Evolutionary conservation across 768 basidiomycete genomes (phyloP).

Genomic region (Macrocybe gigantea): DNA sequence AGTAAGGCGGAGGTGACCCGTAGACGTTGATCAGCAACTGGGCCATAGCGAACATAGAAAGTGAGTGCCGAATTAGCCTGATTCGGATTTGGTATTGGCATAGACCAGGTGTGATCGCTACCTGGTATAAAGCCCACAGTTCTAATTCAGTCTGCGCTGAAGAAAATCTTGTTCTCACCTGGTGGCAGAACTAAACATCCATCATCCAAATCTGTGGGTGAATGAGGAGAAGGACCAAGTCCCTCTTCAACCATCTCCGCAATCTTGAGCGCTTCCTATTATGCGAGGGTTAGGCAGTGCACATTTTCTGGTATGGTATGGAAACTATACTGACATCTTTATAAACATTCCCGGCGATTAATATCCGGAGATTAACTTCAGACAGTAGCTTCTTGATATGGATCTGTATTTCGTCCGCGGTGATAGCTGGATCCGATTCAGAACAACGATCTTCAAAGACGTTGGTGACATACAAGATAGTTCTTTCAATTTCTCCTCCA

Average conservation of each 20-base stretch:
- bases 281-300: constrained; percentile 3
- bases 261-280: constrained; percentile 71
- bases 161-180: constrained; percentile 32
- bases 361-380: constrained; percentile 60
- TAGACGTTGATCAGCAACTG: constrained; percentile 51
- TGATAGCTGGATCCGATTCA: constrained; percentile 47
- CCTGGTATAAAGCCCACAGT: constrained; percentile 30
- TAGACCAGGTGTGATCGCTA: constrained; percentile 61
- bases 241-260: constrained; percentile 67
- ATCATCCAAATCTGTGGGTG: constrained; percentile 49
- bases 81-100: constrained; percentile 71
- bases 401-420: constrained; percentile 58
- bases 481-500: constrained; percentile 71
- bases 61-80: constrained; percentile 84
- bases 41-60: constrained; percentile 81
- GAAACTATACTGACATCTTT: constrained; percentile 55
- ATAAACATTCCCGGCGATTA: constrained; percentile 81
- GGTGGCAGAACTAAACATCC: constrained; percentile 60
- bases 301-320: not conserved
- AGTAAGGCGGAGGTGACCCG: constrained; percentile 71
- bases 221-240: constrained; percentile 49
- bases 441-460: not conserved
- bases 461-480: constrained; percentile 55
- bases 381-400: constrained; percentile 59
- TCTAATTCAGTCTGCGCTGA: not conserved